Base-by-base conservation (phyloP, 2,329 filamentous ascomycete species). In the Diaporthe ampelina region DNA sequence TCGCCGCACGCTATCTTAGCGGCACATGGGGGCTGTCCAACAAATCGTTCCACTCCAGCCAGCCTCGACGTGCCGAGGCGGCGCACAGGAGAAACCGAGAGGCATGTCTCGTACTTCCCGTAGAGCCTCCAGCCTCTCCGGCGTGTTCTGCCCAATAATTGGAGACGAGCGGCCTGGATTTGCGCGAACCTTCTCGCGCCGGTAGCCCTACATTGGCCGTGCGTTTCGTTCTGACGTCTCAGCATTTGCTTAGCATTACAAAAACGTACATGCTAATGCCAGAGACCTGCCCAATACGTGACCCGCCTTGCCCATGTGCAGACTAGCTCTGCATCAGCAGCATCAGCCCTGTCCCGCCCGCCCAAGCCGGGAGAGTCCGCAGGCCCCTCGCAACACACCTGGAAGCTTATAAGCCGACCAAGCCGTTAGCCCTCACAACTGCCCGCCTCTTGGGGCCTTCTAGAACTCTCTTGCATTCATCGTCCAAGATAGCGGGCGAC, bases 211-310 rank as follows among this genome's bases (percentile, higher is more conserved):
- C 48, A 29, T 40, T 35, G 29, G 21, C 45, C 63, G 63, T 68
- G 63, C 63, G 63, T 68, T 26, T 54, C 32, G 6, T 54, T 68
- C 63, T 21, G 45, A 68, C 63, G 63, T 68, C 63, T 68, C 63
- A 68, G 48, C 63, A 67, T 67, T 67, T 67, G 63, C 63, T 40
- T 67, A 52, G 63, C 63, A 70, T 37, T 48, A 48, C 58, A 29
- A 63, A 54, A 58, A 40, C 9, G 50, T 7, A 35, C 17, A 54
- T 40, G 56, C 24, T 29, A 45, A n/a, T 63, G 24, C 8, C 40
- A 32, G 15, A 26, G 32, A 63, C 69, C 69, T 58, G 29, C 57
- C 57, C 48, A 48, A 43, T 43, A 54, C 26, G 57, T 37, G 43
- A 59, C 57, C 69, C 24, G 45, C 63, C 45, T 26, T 72, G 50